These are phyloP conservation scores for Lasiodiplodia hormozganensis DNA, from an alignment of 2,329 filamentous ascomycete species.

Conservation along the genomic window DNA sequence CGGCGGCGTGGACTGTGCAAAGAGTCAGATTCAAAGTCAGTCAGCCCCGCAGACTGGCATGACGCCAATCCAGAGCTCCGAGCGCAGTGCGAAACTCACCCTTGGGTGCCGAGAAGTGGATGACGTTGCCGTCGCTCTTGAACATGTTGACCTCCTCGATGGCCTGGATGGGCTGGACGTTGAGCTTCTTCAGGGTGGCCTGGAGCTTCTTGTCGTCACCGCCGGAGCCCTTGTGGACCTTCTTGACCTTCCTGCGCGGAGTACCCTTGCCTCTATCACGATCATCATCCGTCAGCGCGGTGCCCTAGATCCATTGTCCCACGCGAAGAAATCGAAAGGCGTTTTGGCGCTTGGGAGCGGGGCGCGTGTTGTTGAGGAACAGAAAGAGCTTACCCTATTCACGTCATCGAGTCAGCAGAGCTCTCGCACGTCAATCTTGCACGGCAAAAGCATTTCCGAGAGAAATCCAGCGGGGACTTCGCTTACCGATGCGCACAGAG, in stretches of 20 bases:
- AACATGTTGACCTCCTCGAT: constrained; percentile 99
- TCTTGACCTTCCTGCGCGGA: constrained; percentile 97
- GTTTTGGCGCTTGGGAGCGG: background rate
- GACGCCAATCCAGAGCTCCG: constrained; percentile 3
- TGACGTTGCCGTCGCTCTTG: constrained; percentile 99
- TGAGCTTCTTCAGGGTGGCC: constrained; percentile 96
- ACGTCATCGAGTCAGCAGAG: constrained; percentile 30
- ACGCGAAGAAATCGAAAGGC: background rate
- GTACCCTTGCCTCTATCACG: constrained; percentile 90
- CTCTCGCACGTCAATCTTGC: constrained; percentile 3
- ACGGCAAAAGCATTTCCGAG: constrained; percentile 8
- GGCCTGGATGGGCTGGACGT: constrained; percentile 98
- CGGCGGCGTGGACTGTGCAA: constrained; percentile 85
- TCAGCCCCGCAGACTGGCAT: background rate
- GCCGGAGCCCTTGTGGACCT: constrained; percentile 88
- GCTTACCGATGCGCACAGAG: constrained; percentile 53
- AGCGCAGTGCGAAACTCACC: constrained; percentile 64
- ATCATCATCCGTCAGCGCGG: constrained; percentile 14
- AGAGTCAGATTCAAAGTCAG: background rate
- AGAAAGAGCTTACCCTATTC: constrained; percentile 31
- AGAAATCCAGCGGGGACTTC: constrained; percentile 1
- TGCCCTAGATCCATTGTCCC: background rate
- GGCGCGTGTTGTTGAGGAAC: constrained; percentile 29
- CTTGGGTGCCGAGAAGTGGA: constrained; percentile 98
- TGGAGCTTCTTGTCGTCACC: constrained; percentile 99